Base-by-base conservation (phyloP, 2,329 filamentous ascomycete genomes). In the Teratosphaeria viscida region DNA sequence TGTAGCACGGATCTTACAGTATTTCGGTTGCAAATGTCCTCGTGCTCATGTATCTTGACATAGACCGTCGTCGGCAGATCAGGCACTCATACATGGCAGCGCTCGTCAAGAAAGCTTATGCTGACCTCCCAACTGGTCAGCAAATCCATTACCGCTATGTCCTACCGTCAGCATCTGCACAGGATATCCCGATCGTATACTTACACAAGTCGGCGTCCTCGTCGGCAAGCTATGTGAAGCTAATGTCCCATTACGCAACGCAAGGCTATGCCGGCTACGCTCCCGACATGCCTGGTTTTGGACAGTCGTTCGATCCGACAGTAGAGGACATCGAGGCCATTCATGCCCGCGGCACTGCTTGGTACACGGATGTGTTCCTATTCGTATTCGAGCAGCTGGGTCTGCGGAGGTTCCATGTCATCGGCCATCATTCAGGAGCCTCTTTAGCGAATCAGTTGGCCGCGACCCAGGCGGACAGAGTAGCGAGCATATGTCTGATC, bases 371-470 rank as follows among this genome's bases (percentile, higher is more conserved):
- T 43, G 37, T 43, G 5, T 43, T 43, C 37, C 37, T 43, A n/a
- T 43, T 14, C 37, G 37, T 43, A 5, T 43, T 43, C 11, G 16
- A 43, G 12, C 14, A 56, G 12, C 52, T 53, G 23, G 52, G 52
- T 16, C 19, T 53, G 8, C 12, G 19, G 19, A 53, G 19, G 12
- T 52, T 47, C 8, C 55, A 57, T 23, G 16, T 57, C 55, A 52
- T 57, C 12, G 55, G 55, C 14, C 55, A 57, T 29, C 55, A 57
- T 49, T 57, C 55, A 27, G 55, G 55, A 11, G 55, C 55, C 11
- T 47, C 37, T 52, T 19, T 57, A 2, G 55, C 37, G 10, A 57
- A 35, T 34, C 37, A 57, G n/a, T 11, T 57, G 12, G 55, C 55
- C 19, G 35, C 55, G 10, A 52, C n/a, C n/a, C 23, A 47, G 47